A percentile compares a stretch with the other conserved stretches of the same genome.
Evolutionary conservation across 306 rosid species (phyloP).

Genomic region (Citrullus amarus): DNA sequence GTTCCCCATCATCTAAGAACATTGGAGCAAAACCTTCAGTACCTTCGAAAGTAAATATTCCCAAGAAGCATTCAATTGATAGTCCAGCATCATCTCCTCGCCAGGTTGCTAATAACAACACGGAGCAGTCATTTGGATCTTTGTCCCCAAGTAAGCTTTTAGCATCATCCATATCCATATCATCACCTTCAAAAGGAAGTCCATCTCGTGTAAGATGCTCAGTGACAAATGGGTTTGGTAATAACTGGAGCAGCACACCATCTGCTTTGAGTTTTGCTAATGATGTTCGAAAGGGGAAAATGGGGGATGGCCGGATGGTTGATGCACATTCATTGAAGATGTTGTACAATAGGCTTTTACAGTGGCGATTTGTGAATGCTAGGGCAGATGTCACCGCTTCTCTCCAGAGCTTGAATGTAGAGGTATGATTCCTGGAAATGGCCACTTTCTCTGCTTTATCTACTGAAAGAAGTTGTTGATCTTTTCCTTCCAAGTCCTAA

Average conservation of each 20-base stretch:
- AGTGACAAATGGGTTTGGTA: slow-evolving; percentile 19
- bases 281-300: slow-evolving; percentile 55
- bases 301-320: slow-evolving; percentile 43
- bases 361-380: slow-evolving; percentile 83
- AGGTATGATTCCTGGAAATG: slow-evolving; percentile 37
- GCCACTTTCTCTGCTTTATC: not conserved
- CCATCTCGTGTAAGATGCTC: slow-evolving; percentile 54
- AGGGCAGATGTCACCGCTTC: slow-evolving; percentile 50
- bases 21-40: slow-evolving; percentile 25
- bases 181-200: slow-evolving; percentile 69
- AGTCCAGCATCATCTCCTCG: slow-evolving; percentile 49
- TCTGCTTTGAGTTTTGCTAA: slow-evolving; percentile 58
- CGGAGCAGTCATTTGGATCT: slow-evolving; percentile 53
- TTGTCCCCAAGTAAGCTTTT: slow-evolving; percentile 56
- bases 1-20: slow-evolving; percentile 27
- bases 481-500: not conserved
- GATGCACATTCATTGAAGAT: slow-evolving; percentile 74
- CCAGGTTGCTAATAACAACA: slow-evolving; percentile 32
- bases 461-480: not conserved
- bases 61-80: slow-evolving; percentile 33
- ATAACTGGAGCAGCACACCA: slow-evolving; percentile 35
- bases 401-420: slow-evolving; percentile 59
- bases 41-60: slow-evolving; percentile 30
- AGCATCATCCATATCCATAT: slow-evolving; percentile 15
- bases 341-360: slow-evolving; percentile 62